These are phyloP conservation scores for Coprinopsis marcescibilis DNA, from an alignment of 768 basidiomycete genomes.

Conservation along the genomic window DNA sequence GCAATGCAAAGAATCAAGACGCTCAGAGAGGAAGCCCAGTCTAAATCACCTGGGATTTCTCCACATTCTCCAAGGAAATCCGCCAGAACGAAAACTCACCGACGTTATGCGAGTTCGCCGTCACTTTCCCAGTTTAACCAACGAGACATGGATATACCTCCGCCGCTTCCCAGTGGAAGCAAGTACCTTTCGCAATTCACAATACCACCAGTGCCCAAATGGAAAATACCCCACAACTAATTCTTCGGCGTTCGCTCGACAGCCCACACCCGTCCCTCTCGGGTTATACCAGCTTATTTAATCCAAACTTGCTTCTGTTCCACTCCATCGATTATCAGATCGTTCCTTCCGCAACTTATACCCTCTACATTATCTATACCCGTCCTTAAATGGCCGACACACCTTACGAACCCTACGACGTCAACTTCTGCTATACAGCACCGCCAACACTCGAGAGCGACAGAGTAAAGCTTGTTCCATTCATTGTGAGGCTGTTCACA, in stretches of 20 bases:
- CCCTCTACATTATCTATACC: neutral
- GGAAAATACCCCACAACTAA: too few relatives aligned
- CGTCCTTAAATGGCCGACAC: neutral
- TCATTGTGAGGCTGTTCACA: constrained; percentile 30
- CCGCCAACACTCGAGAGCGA: constrained; percentile 39
- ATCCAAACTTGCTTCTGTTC: too few relatives aligned
- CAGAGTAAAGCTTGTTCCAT: constrained; percentile 43
- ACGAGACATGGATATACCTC: neutral
- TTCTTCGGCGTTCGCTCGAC: too few relatives aligned
- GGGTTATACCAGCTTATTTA: too few relatives aligned
- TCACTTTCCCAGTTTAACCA: neutral
- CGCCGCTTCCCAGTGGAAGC: neutral
- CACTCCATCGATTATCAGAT: too few relatives aligned
- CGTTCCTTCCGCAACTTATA: neutral
- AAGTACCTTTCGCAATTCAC: neutral
- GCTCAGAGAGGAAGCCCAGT: neutral
- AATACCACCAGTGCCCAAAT: neutral
- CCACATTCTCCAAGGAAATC: neutral
- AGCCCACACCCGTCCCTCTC: too few relatives aligned
- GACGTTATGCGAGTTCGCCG: neutral
- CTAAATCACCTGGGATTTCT: neutral
- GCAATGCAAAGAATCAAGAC: neutral
- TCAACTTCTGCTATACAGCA: constrained; percentile 47
- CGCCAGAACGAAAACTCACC: neutral
- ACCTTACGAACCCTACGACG: neutral